Evolutionary conservation across 2,329 filamentous ascomycete genomes (phyloP).

Genomic region (Penicillium sp.): DNA sequence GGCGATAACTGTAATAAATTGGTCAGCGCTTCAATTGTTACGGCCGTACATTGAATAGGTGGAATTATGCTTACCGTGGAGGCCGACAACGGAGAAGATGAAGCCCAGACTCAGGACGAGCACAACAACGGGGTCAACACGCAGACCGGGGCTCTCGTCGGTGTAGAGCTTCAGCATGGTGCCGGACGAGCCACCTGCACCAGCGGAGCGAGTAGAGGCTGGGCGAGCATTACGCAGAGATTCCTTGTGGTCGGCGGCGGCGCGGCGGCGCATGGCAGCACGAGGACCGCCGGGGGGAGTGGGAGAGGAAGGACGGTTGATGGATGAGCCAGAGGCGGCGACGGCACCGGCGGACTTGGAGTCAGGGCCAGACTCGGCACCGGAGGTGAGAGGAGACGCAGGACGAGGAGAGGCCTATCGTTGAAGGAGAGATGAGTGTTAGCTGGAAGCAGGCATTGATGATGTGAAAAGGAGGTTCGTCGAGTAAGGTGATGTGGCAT

Average conservation of each 20-base stretch:
- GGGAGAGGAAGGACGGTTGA: slow-evolving; percentile 79
- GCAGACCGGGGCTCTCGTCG: slow-evolving; percentile 94
- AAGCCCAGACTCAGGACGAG: slow-evolving; percentile 95
- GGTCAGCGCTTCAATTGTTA: not conserved
- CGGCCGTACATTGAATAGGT: not conserved
- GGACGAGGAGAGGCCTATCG: slow-evolving; percentile 43
- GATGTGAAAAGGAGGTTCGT: slow-evolving; percentile 5
- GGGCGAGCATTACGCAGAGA: slow-evolving; percentile 92
- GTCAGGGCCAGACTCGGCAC: slow-evolving; percentile 48
- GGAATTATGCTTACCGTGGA: slow-evolving; percentile 74
- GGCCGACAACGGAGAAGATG: slow-evolving; percentile 96
- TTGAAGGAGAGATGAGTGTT: slow-evolving; percentile 3
- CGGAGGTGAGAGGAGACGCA: slow-evolving; percentile 47
- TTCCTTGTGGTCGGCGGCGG: slow-evolving; percentile 96
- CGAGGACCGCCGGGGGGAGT: slow-evolving; percentile 90
- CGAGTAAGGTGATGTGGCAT: not conserved
- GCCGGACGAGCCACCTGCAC: slow-evolving; percentile 92
- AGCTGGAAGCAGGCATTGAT: slow-evolving; percentile 2
- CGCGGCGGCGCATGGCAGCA: slow-evolving; percentile 91
- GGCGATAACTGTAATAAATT: slow-evolving; percentile 70
- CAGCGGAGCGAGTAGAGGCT: slow-evolving; percentile 87
- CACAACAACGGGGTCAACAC: slow-evolving; percentile 97
- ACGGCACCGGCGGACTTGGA: slow-evolving; percentile 47
- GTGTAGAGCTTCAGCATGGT: slow-evolving; percentile 99
- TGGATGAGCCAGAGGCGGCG: slow-evolving; percentile 66